Evolutionary conservation across 1,139 yeast species (phyloP), one percentile per base, ranked within the genome.

Genomic region (Candida sp.): DNA sequence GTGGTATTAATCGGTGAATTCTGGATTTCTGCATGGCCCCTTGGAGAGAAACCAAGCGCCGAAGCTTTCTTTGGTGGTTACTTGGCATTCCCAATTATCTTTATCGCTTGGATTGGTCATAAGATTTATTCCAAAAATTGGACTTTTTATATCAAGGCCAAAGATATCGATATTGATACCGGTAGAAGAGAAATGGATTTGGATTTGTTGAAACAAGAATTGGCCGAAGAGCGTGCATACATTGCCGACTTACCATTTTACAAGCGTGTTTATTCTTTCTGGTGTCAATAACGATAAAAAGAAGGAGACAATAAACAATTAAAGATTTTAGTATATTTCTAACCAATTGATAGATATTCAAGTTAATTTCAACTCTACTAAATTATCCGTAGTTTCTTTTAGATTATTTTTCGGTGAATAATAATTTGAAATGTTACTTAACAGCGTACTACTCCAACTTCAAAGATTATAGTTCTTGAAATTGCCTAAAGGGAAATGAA

Each of bases 171-270:
- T 46, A 50, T 66, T 38, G 60, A 58, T 21, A 61, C 70, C 1
- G 73, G 71, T 11, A 60, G 70, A 45, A 57, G 58, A 41, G 56
- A 55, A 15, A 45, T 55, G 9, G 71, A 67, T 47, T 44, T 52
- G 30, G 69, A 66, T 4, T 40, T 54, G 30, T 43, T 63, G 21
- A 39, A 45, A 21, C 57, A 55, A 44, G 70, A 66, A 44, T 44
- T 58, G 21, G 44, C 39, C 11, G 56, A 48, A 33, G 57, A 52
- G 25, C 41, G 42, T 6, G 50, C 43, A 36, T 29, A 22, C 44
- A 52, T 81, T 45, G 74, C 75, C 21, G 53, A 77, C 37, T 79
- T 70, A 52, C 85, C 87, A 33, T 63, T 73, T 49, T 75, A 70
- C 55, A 69, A 64, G 58, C 79, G 84, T 68, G 45, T 70, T 29